A percentile compares a stretch with the other conserved stretches of the same genome.
phyloP scores from a whole-genome alignment of 129 eudicot species.

The Chrysanthemum seticuspe region DNA sequence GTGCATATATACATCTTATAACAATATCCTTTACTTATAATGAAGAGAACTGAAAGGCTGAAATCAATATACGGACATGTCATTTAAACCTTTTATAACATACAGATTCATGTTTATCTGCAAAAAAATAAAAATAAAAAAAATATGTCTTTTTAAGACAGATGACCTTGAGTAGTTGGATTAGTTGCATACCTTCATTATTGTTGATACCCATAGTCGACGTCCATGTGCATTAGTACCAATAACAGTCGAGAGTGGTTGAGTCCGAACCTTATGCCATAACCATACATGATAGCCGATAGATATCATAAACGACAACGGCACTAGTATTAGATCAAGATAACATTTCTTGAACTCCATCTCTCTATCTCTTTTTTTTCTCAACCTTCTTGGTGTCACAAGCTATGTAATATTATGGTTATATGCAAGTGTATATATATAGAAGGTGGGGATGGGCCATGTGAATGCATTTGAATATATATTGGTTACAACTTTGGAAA shows the following conservation, averaged over 20 bases:
- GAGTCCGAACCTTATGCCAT: slow-evolving; percentile 63
- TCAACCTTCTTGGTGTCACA: too few species aligned
- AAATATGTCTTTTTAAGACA: not conserved
- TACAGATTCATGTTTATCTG: not conserved
- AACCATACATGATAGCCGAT: slow-evolving; percentile 62
- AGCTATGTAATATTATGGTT: too few species aligned
- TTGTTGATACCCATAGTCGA: slow-evolving; percentile 72
- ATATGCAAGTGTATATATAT: too few species aligned
- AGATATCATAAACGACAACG: slow-evolving; percentile 45
- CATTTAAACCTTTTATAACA: not conserved
- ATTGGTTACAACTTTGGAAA: too few species aligned
- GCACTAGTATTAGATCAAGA: slow-evolving; percentile 64
- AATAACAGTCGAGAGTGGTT: slow-evolving; percentile 69
- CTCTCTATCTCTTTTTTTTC: not conserved
- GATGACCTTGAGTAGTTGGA: not conserved
- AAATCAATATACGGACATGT: too few species aligned
- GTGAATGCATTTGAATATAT: too few species aligned
- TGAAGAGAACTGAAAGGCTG: too few species aligned
- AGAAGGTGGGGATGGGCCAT: too few species aligned
- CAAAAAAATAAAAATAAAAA: too few species aligned
- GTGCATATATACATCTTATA: too few species aligned
- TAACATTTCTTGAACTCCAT: slow-evolving; percentile 78
- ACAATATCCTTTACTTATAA: too few species aligned
- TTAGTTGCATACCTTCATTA: slow-evolving; percentile 74
- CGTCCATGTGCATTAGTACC: slow-evolving; percentile 73